Evolutionary conservation across 2,329 filamentous ascomycete genomes (phyloP), one percentile per base, ranked within the genome.

Genomic region (Nigrospora oryzae): DNA sequence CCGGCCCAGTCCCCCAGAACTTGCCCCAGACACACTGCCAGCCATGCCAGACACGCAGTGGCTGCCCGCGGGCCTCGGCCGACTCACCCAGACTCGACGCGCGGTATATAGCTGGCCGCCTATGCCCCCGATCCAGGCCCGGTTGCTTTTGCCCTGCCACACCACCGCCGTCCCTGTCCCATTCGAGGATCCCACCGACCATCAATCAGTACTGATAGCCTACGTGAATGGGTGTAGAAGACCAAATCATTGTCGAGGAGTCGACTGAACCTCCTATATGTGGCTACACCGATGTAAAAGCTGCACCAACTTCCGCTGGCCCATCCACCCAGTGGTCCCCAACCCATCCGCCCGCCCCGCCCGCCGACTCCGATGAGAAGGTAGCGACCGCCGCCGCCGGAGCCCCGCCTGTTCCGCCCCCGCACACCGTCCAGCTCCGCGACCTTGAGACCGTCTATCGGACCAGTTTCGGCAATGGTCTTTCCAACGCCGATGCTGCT

Each of bases 401-500:
- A 28, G 23, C 23, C 23, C 23, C 23, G 23, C 23, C 23, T 28
- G 23, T 28, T 28, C 23, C 23, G 23, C 23, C 23, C 23, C 56
- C 63, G 39, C 61, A 67, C 47, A 57, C 51, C 15, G 47, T 62
- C 37, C 43, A 59, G 31, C 44, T 58, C 41, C 46, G 47, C 45
- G 52, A 60, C 47, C 51, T 65, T 53, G 59, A 60, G 46, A 47
- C 47, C 30, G 52, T 59, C 40, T 63, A 75, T 54, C 58, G 63
- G 46, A 71, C 72, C 49, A 60, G 69, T 53, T 53, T 65, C 49
- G 59, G 68, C 45, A 58, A 84, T 82, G 84, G 84, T 59, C 72
- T 88, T 67, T 74, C 71, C 60, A 66, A 63, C 56, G 60, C 69
- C 53, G 82, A 86, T 63, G 83, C 83, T 51, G 72, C 75, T 63